Percentiles rank a stretch among this genome's conserved stretches.
These are phyloP conservation scores for Murraya paniculata DNA, from an alignment of 345 rosid genomes.

Conservation along the genomic window DNA sequence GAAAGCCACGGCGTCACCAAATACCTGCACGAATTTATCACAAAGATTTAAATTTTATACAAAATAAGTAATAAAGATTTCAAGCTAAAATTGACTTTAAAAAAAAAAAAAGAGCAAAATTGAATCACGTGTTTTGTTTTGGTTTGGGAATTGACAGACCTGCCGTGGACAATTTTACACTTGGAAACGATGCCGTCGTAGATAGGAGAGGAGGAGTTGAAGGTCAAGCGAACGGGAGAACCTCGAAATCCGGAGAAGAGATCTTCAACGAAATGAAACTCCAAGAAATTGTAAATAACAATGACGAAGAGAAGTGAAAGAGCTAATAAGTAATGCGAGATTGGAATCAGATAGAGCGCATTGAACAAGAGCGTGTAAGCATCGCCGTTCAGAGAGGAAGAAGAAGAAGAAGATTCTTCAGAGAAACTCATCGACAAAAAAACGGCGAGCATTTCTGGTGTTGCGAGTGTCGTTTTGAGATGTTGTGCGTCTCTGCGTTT, in stretches of 20 bases:
- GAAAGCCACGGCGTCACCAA: constrained; percentile 78
- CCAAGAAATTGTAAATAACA: constrained; percentile 64
- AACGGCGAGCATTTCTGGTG: background rate
- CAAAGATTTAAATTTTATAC: background rate
- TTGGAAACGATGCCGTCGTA: constrained; percentile 62
- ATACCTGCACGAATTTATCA: constrained; percentile 40
- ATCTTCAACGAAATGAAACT: constrained; percentile 68
- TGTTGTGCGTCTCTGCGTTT: background rate
- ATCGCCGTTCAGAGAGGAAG: background rate
- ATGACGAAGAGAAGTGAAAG: constrained; percentile 20
- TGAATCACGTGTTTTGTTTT: background rate
- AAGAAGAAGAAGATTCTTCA: constrained; percentile 25
- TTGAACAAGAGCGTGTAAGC: constrained; percentile 47
- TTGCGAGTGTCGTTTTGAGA: background rate
- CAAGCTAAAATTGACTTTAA: background rate
- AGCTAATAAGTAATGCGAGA: constrained; percentile 44
- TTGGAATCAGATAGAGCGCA: constrained; percentile 50
- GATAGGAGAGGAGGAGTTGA: constrained; percentile 42
- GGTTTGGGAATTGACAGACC: constrained; percentile 28
- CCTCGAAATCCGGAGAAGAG: constrained; percentile 41
- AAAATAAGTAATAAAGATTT: background rate
- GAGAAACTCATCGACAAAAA: background rate
- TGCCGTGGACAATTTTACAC: constrained; percentile 63
- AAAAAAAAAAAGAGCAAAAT: background rate
- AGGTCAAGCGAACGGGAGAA: constrained; percentile 40